Evolutionary conservation across 164 flowering plant genomes (phyloP).

Genomic region (Piper betle): DNA sequence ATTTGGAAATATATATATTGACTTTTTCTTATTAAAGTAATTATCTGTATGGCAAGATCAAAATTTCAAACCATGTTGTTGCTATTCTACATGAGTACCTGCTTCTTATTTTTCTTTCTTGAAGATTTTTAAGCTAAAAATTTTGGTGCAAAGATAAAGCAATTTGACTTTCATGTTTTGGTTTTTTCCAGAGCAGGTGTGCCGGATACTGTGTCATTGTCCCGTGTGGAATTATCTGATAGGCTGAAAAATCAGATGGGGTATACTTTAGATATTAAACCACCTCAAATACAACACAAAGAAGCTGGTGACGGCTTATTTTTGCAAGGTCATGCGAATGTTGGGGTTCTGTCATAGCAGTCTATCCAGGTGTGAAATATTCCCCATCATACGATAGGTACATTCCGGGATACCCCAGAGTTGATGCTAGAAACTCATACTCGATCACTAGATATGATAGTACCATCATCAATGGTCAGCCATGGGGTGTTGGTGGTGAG

Average conservation of each 20-base stretch:
- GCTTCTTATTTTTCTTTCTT: too few relatives aligned
- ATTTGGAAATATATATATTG: too few relatives aligned
- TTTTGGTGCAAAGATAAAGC: background rate
- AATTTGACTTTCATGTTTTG: background rate
- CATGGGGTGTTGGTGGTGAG: slow-evolving; percentile 89
- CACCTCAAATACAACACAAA: slow-evolving; percentile 66
- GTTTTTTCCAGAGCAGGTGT: slow-evolving; percentile 61
- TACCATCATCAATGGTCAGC: slow-evolving; percentile 77
- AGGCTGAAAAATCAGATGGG: slow-evolving; percentile 49
- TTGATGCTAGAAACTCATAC: slow-evolving; percentile 72
- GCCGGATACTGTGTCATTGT: slow-evolving; percentile 52
- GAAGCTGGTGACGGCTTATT: slow-evolving; percentile 87
- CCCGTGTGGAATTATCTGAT: slow-evolving; percentile 39
- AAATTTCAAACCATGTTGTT: too few relatives aligned
- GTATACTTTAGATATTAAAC: slow-evolving; percentile 61
- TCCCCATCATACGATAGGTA: slow-evolving; percentile 73
- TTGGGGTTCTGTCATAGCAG: slow-evolving; percentile 86
- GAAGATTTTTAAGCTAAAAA: background rate
- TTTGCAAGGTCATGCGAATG: slow-evolving; percentile 63
- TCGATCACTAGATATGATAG: slow-evolving; percentile 88
- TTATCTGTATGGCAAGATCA: too few relatives aligned
- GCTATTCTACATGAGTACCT: too few relatives aligned
- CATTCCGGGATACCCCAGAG: slow-evolving; percentile 89
- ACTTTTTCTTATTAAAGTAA: too few relatives aligned
- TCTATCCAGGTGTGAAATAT: slow-evolving; percentile 84